Evolutionary conservation across 306 rosid species (phyloP).

Genomic region (Styphnolobium japonicum): DNA sequence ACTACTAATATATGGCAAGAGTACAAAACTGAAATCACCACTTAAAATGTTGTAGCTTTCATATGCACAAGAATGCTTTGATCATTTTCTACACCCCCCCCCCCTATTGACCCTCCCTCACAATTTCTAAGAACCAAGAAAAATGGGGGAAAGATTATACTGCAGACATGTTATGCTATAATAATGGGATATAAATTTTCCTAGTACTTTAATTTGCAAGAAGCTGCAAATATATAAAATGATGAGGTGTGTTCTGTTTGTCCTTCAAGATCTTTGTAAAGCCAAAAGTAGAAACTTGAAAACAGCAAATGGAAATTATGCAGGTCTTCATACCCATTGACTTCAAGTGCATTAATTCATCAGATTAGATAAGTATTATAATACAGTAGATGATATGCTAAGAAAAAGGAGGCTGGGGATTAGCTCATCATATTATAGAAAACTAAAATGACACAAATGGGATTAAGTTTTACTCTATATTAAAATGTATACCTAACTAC

Average conservation of each 20-base stretch:
- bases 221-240: slow-evolving; percentile 32
- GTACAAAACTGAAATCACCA: too few species aligned
- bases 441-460: not conserved
- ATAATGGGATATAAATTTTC: slow-evolving; percentile 3
- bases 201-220: slow-evolving; percentile 1
- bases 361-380: too few species aligned
- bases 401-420: not conserved
- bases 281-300: not conserved
- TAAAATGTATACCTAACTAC: not conserved
- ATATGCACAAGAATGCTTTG: too few species aligned
- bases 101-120: too few species aligned
- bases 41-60: too few species aligned
- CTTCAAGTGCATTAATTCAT: slow-evolving; percentile 9
- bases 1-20: too few species aligned
- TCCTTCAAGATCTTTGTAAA: not conserved
- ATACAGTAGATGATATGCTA: not conserved
- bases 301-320: not conserved
- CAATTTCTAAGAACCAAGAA: not conserved
- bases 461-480: not conserved
- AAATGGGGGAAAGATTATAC: not conserved
- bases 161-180: not conserved
- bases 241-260: slow-evolving; percentile 18
- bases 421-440: slow-evolving; percentile 1
- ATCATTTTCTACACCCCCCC: too few species aligned
- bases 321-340: not conserved